phyloP scores from a whole-genome alignment of 2,329 filamentous ascomycete species.

The Talaromyces amestolkiae region DNA sequence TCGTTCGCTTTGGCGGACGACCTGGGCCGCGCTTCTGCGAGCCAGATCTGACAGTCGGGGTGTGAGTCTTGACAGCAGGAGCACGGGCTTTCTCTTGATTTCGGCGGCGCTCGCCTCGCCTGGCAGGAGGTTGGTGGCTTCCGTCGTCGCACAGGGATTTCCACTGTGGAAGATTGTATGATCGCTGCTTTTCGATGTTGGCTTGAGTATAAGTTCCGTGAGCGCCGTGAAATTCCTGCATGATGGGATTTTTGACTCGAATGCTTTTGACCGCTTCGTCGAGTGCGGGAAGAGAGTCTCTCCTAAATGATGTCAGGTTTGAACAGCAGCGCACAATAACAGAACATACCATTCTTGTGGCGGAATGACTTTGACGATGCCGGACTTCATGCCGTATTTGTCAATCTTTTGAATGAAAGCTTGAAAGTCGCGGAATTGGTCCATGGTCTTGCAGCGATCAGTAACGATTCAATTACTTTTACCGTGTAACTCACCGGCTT shows the following conservation, averaged over 20 bases:
- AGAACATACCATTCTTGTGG: slow-evolving; percentile 80
- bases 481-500: slow-evolving; percentile 63
- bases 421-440: slow-evolving; percentile 91
- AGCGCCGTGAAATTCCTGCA: slow-evolving; percentile 94
- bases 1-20: slow-evolving; percentile 38
- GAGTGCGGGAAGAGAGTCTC: slow-evolving; percentile 69
- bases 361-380: slow-evolving; percentile 93
- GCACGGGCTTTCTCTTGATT: slow-evolving; percentile 50
- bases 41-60: slow-evolving; percentile 35
- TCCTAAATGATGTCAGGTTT: slow-evolving; percentile 43
- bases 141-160: slow-evolving; percentile 88
- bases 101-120: slow-evolving; percentile 62
- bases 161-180: slow-evolving; percentile 97
- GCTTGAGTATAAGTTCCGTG: slow-evolving; percentile 95
- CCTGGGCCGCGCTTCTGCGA: slow-evolving; percentile 47
- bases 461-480: slow-evolving; percentile 9
- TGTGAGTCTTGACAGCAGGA: slow-evolving; percentile 33
- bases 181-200: slow-evolving; percentile 92
- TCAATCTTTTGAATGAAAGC: slow-evolving; percentile 88
- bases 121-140: slow-evolving; percentile 91
- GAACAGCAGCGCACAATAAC: neutral
- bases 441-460: slow-evolving; percentile 64
- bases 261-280: slow-evolving; percentile 87
- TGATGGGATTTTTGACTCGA: slow-evolving; percentile 93
- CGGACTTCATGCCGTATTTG: slow-evolving; percentile 93